phyloP scores from a whole-genome alignment of 75 land plant species.

The Cryptomeria japonica region DNA sequence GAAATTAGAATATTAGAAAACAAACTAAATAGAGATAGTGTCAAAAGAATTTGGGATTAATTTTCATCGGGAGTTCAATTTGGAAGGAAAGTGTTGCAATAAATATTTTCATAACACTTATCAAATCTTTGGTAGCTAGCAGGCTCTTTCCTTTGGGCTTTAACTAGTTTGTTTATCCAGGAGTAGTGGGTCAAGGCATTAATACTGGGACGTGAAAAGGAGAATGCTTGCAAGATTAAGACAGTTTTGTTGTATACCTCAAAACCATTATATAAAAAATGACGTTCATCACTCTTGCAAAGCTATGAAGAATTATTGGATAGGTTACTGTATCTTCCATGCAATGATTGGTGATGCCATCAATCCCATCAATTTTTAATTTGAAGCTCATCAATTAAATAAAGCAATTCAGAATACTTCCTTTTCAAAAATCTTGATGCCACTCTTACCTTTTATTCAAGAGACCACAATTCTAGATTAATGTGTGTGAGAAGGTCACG shows the following conservation, averaged over 20 bases:
- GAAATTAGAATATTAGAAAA: neutral
- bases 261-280: neutral
- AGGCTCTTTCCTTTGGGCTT: neutral
- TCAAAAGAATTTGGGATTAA: neutral
- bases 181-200: neutral
- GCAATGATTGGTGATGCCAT: neutral
- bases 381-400: neutral
- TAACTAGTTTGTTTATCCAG: neutral
- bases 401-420: neutral
- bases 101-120: neutral
- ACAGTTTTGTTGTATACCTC: neutral
- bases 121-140: neutral
- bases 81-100: neutral
- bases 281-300: neutral
- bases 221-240: neutral
- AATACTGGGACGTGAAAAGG: neutral
- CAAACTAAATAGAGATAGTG: neutral
- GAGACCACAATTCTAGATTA: neutral
- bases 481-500: neutral
- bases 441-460: neutral
- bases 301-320: neutral
- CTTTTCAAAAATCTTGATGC: neutral
- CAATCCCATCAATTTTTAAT: neutral
- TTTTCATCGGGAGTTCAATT: neutral
- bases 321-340: neutral